Evolutionary conservation across 345 rosid species (phyloP).

Genomic region (Cardamine occulta): DNA sequence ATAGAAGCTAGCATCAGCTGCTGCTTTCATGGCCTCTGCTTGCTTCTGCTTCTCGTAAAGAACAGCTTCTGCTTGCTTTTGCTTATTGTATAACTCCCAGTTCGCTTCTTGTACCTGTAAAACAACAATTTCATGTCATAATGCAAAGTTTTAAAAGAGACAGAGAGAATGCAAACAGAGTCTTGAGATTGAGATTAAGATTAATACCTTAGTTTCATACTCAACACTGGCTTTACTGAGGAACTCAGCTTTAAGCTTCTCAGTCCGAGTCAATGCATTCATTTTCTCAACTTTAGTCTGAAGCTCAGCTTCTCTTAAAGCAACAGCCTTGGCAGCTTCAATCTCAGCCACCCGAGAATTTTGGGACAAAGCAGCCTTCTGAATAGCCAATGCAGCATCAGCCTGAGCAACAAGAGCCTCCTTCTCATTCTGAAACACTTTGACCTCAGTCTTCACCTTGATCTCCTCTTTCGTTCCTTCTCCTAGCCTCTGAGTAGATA

Average conservation of each 20-base stretch:
- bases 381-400: conserved; percentile 62
- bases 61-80: conserved; percentile 66
- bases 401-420: conserved; percentile 78
- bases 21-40: conserved; percentile 63
- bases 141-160: neutral
- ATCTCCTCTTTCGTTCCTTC: conserved; percentile 79
- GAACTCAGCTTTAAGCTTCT: conserved; percentile 82
- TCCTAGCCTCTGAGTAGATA: conserved; percentile 60
- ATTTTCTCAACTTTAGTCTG: conserved; percentile 70
- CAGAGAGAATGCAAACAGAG: neutral
- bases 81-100: conserved; percentile 66
- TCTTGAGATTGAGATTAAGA: neutral
- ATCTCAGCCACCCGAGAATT: conserved; percentile 73
- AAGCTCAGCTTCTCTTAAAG: conserved; percentile 75
- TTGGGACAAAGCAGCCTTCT: conserved; percentile 66
- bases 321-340: conserved; percentile 70
- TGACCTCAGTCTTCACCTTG: conserved; percentile 60
- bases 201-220: conserved; percentile 67
- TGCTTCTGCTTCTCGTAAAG: conserved; percentile 61
- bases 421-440: conserved; percentile 68
- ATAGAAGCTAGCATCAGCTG: conserved; percentile 61
- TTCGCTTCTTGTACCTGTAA: conserved; percentile 70
- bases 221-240: conserved; percentile 79
- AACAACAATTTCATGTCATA: conserved; percentile 5
- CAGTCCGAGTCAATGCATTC: conserved; percentile 69